Conservation (phyloP, 2,329 filamentous ascomycete genomes). For the Xylariaceae sp. region DNA sequence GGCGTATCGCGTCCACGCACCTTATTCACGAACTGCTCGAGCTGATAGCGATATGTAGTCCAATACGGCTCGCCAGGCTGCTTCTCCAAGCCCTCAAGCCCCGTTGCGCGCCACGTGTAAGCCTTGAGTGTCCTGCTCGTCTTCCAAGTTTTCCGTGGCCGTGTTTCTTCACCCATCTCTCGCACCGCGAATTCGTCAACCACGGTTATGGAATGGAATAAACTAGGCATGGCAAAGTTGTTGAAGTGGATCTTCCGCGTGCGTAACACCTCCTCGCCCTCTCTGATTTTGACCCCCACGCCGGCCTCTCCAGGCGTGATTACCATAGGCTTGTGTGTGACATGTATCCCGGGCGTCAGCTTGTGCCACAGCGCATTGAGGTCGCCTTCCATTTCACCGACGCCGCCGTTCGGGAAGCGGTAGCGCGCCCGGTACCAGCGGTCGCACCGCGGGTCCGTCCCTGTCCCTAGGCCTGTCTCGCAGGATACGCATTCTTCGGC, state of each 20-base stretch:
- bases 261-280: constrained; percentile 33
- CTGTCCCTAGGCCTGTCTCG: constrained; percentile 23
- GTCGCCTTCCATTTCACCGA: constrained; percentile 42
- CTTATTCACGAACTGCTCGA: constrained; percentile 50
- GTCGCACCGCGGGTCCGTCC: constrained; percentile 37
- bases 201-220: constrained; percentile 34
- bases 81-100: constrained; percentile 27
- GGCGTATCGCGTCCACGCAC: constrained; percentile 43
- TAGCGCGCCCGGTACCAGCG: constrained; percentile 42
- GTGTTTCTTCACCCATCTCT: constrained; percentile 16
- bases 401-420: constrained; percentile 44
- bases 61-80: constrained; percentile 43
- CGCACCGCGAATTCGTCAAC: constrained; percentile 39
- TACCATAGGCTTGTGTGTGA: constrained; percentile 32
- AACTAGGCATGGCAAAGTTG: constrained; percentile 29
- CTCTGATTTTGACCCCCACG: constrained; percentile 20
- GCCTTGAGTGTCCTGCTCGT: constrained; percentile 32
- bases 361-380: constrained; percentile 33
- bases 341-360: constrained; percentile 30
- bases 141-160: constrained; percentile 33
- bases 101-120: constrained; percentile 32
- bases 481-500: constrained; percentile 44
- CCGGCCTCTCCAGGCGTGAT: constrained; percentile 26
- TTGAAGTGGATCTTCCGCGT: constrained; percentile 36
- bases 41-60: constrained; percentile 48